A percentile compares a stretch with the other conserved stretches of the same genome.
Conservation (phyloP, 2,329 filamentous ascomycete genomes). For the Lizonia empirigonia region DNA sequence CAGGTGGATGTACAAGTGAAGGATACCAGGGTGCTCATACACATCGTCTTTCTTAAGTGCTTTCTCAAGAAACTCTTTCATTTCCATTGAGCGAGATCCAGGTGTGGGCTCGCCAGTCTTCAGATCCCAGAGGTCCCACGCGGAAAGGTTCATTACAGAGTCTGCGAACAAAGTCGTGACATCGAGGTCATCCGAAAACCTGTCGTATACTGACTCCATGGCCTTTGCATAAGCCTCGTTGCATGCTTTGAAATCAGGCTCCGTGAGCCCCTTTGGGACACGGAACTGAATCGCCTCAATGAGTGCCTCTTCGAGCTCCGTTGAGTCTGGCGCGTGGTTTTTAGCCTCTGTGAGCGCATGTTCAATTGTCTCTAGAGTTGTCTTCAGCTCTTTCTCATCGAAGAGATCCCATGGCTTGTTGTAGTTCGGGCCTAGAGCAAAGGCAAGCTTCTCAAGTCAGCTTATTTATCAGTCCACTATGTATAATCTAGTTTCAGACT, state of each 20-base stretch:
- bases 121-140: constrained; percentile 69
- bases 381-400: constrained; percentile 63
- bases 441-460: constrained; percentile 59
- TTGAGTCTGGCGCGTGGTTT: constrained; percentile 43
- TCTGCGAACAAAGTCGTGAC: constrained; percentile 69
- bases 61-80: constrained; percentile 63
- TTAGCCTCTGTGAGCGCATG: constrained; percentile 55
- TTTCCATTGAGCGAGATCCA: constrained; percentile 63
- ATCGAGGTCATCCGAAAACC: constrained; percentile 64
- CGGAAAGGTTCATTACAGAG: constrained; percentile 68
- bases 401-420: constrained; percentile 81
- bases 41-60: constrained; percentile 60
- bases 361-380: constrained; percentile 57
- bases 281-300: constrained; percentile 61
- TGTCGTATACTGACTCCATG: constrained; percentile 61
- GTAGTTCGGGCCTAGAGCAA: constrained; percentile 75
- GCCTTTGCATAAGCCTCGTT: constrained; percentile 66
- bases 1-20: constrained; percentile 78
- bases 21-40: constrained; percentile 67
- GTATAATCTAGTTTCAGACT: constrained; percentile 9
- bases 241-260: constrained; percentile 57
- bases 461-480: background rate
- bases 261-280: constrained; percentile 52
- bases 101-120: constrained; percentile 61
- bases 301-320: constrained; percentile 65